Evolutionary conservation across 495 filamentous ascomycete species (phyloP).

Genomic region (Hypoxylon cercidicola): DNA sequence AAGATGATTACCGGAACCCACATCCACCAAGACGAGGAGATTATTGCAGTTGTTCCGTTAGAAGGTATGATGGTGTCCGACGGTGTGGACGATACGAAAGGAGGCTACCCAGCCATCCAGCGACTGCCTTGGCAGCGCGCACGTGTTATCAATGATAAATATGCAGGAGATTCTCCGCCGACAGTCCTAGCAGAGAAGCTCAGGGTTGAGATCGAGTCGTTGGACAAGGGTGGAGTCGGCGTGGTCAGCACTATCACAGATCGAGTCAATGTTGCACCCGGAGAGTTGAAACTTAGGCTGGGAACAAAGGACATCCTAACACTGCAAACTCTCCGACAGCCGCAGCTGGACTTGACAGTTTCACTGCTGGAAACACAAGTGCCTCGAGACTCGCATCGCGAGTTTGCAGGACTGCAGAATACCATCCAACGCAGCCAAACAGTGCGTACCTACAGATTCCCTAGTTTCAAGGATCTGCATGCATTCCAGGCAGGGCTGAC

Average conservation of each 20-base stretch:
- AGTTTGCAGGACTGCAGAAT: slow-evolving; percentile 64
- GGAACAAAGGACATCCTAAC: slow-evolving; percentile 68
- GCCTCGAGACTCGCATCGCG: slow-evolving; percentile 63
- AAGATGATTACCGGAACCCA: slow-evolving; percentile 74
- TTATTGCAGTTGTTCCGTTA: slow-evolving; percentile 70
- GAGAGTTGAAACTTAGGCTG: slow-evolving; percentile 72
- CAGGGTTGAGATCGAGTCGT: slow-evolving; percentile 69
- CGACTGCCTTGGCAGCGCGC: slow-evolving; percentile 58
- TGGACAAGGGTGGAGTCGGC: slow-evolving; percentile 65
- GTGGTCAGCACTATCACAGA: slow-evolving; percentile 69
- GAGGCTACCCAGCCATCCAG: slow-evolving; percentile 57
- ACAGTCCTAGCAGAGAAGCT: slow-evolving; percentile 77
- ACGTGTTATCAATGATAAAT: slow-evolving; percentile 67
- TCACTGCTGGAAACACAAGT: slow-evolving; percentile 72
- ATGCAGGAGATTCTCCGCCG: slow-evolving; percentile 53
- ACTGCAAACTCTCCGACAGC: slow-evolving; percentile 70
- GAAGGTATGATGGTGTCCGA: slow-evolving; percentile 72
- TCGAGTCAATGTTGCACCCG: slow-evolving; percentile 78
- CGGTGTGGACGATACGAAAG: slow-evolving; percentile 54
- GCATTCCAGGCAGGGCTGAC: slow-evolving; percentile 79
- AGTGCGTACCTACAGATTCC: slow-evolving; percentile 65
- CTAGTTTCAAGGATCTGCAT: slow-evolving; percentile 71
- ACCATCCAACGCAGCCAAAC: slow-evolving; percentile 51
- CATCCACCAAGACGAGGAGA: slow-evolving; percentile 66
- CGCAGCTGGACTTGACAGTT: slow-evolving; percentile 74